phyloP scores from a whole-genome alignment of 2,329 filamentous ascomycete genomes.

The Claviceps fusiformis region DNA sequence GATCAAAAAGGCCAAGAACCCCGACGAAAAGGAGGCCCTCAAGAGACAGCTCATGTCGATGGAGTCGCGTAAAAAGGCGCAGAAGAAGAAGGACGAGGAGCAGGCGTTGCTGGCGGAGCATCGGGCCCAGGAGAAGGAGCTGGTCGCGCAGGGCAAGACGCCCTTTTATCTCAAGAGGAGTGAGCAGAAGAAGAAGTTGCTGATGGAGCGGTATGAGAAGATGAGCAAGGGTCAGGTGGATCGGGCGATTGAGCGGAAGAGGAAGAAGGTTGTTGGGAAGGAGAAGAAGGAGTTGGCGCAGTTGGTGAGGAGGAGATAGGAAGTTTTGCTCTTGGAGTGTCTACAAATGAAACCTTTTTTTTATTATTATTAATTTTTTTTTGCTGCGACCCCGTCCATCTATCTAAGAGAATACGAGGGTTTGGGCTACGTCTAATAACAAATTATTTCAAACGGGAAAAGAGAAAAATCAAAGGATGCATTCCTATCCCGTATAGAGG shows the following conservation, averaged over 20 bases:
- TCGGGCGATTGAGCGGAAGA: conserved; percentile 68
- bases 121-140: conserved; percentile 67
- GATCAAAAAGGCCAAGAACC: conserved; percentile 52
- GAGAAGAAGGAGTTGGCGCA: conserved; percentile 62
- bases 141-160: conserved; percentile 75
- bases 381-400: no score
- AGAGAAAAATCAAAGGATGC: no score
- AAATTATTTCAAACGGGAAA: no score
- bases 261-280: conserved; percentile 78
- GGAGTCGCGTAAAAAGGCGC: conserved; percentile 62
- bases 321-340: background rate
- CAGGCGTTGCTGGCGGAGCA: conserved; percentile 60
- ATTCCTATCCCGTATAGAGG: no score
- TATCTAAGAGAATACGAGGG: no score
- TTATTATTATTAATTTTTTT: background rate
- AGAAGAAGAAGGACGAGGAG: conserved; percentile 55
- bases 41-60: conserved; percentile 64
- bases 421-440: no score
- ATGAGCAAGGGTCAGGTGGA: conserved; percentile 81
- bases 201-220: conserved; percentile 64
- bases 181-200: conserved; percentile 76
- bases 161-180: conserved; percentile 89
- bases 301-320: conserved; percentile 16
- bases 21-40: conserved; percentile 51
- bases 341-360: background rate